A percentile compares a stretch with the other conserved stretches of the same genome.
Evolutionary conservation across 163 green algal species (phyloP).

Genomic region (Prototheca stagnorum): DNA sequence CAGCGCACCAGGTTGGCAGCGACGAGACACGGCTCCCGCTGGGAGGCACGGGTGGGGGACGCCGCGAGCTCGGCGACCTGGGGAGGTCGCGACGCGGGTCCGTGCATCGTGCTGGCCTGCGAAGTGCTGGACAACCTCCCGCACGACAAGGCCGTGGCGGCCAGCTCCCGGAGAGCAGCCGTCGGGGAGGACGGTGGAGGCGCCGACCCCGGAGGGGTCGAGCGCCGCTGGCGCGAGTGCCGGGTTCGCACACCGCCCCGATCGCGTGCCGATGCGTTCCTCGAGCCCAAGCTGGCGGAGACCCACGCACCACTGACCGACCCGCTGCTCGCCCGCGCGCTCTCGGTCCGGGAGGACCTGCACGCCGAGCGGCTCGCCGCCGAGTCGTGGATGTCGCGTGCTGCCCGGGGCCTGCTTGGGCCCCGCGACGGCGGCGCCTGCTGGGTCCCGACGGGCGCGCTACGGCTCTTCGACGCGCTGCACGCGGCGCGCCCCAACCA

Average conservation of each 20-base stretch:
- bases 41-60: constrained; percentile 32
- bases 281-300: neutral
- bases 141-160: constrained; percentile 53
- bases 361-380: neutral
- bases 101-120: constrained; percentile 51
- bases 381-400: neutral
- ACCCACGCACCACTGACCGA: constrained; percentile 14
- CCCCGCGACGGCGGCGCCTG: constrained; percentile 11
- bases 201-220: neutral
- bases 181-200: neutral
- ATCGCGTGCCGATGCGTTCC: too few species aligned
- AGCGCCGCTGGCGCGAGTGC: constrained; percentile 8
- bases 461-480: constrained; percentile 58
- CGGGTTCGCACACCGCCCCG: too few species aligned
- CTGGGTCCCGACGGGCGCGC: constrained; percentile 50
- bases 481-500: constrained; percentile 15
- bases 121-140: constrained; percentile 91
- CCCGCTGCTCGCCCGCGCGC: constrained; percentile 25
- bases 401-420: neutral
- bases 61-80: constrained; percentile 24
- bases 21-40: constrained; percentile 19
- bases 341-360: constrained; percentile 1
- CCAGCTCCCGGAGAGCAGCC: neutral
- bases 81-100: constrained; percentile 4
- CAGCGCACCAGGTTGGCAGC: too few species aligned